Base-by-base conservation (phyloP, 768 basidiomycete species). In the Phylloporus rhodoxanthus region DNA sequence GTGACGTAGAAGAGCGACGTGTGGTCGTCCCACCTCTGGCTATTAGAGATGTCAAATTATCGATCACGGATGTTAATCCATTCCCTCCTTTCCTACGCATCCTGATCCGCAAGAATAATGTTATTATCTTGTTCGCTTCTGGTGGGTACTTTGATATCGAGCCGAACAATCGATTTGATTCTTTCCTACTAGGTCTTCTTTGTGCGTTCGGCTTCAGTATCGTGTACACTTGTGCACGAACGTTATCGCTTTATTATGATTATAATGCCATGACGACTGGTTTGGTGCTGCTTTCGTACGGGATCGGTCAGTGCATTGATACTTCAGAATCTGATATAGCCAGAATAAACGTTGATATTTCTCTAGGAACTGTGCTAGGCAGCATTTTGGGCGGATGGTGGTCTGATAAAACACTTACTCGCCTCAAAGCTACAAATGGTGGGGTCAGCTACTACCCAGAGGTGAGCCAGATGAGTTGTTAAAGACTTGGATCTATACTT, bases 181-280 rank as follows among this genome's bases (percentile, higher is more conserved):
- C 5, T 29, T 33, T 19, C 25, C 26, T 55, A 84, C 26, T 55
- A 84, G 90, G 85, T 4, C 63, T 89, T 21, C 65, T 85, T 11
- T 93, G 85, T 57, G 85, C 82, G 0, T 82, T 83, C 43, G 77
- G 72, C 39, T 91, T 84, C 63, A 74, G 80, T 23, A 75, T 93
- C 33, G 62, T 79, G 3, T 94, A 91, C 57, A 89, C 88, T 0
- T 81, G 82, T 15, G 77, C 90, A 10, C 76, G 87, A 53, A 90
- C 87, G 0, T 73, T 95, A 2, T 75, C 75, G 0, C 68, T 73
- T 8, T 64, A 74, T 10, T 95, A 94, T 57, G 58, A 74, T 28
- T 93, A 85, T 64, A 70, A 80, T 47, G 74, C 91, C 1, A 69
- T 96, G 25, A 73, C 78, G 41, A 85, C 85, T 38, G 93, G 93